Evolutionary conservation across 768 basidiomycete genomes (phyloP).

Genomic region (Boletales sp.): DNA sequence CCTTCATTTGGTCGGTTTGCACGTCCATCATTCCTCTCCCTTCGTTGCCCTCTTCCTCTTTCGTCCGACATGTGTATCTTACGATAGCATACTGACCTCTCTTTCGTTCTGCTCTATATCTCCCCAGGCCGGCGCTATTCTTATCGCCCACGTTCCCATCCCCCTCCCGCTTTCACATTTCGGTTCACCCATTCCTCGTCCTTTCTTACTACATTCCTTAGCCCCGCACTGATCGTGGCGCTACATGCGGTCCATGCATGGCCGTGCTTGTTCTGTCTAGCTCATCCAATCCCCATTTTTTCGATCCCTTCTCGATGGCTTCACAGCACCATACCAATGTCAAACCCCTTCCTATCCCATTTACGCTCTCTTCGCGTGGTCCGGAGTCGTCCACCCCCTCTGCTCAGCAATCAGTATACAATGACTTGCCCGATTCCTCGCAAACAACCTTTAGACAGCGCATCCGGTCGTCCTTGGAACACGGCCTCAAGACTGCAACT

Average conservation of each 20-base stretch:
- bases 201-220: conserved; percentile 14
- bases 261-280: conserved; percentile 40
- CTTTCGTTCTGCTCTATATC: conserved; percentile 12
- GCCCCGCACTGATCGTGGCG: conserved; percentile 17
- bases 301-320: conserved; percentile 46
- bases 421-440: conserved; percentile 36
- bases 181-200: conserved; percentile 6
- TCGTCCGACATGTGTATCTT: conserved; percentile 9
- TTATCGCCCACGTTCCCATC: conserved; percentile 22
- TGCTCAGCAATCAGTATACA: conserved; percentile 22
- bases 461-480: conserved; percentile 63
- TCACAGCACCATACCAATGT: conserved; percentile 38
- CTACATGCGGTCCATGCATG: conserved; percentile 40
- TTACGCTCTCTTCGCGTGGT: conserved; percentile 43
- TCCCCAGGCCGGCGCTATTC: conserved; percentile 6
- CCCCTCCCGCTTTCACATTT: conserved; percentile 5
- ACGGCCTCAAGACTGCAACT: conserved; percentile 61
- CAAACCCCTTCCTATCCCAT: conserved; percentile 30
- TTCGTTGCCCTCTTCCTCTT: conserved; percentile 8
- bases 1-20: conserved; percentile 1
- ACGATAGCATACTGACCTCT: conserved; percentile 13
- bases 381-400: conserved; percentile 35
- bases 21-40: not conserved
- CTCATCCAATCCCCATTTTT: conserved; percentile 35
- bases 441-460: conserved; percentile 56